A percentile compares a stretch with the other conserved stretches of the same genome.
These are phyloP conservation scores for Lipomyces chichibuensis DNA, from an alignment of 805 yeast genomes.

Conservation along the genomic window DNA sequence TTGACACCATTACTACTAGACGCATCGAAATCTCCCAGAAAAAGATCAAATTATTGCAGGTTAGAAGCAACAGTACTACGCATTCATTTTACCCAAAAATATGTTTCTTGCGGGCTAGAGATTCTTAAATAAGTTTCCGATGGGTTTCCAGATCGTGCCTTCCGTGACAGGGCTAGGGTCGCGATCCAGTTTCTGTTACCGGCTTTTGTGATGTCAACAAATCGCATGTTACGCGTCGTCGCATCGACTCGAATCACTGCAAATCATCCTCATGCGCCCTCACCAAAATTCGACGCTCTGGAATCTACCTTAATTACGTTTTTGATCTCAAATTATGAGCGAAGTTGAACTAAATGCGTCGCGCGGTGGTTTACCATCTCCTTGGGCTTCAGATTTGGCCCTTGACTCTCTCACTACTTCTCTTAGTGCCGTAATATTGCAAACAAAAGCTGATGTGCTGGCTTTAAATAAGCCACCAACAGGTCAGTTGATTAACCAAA, in stretches of 20 bases:
- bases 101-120: too few species aligned
- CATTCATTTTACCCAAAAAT: too few species aligned
- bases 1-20: too few species aligned
- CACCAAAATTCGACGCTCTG: background rate
- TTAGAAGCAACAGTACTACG: too few species aligned
- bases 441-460: conserved; percentile 26
- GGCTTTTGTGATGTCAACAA: background rate
- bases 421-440: conserved; percentile 1
- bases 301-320: too few species aligned
- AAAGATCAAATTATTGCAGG: too few species aligned
- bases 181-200: background rate
- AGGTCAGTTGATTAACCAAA: conserved; percentile 13
- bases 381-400: conserved; percentile 14
- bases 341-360: background rate
- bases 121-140: too few species aligned
- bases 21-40: too few species aligned
- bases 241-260: too few species aligned
- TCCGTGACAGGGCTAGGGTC: background rate
- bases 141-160: background rate
- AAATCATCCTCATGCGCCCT: background rate
- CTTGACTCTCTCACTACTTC: background rate
- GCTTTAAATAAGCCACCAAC: conserved; percentile 21
- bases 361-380: background rate
- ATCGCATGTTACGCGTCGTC: too few species aligned
- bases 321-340: background rate